A percentile compares a stretch with the other conserved stretches of the same genome.
These are phyloP conservation scores for Penicillium manginii DNA, from an alignment of 495 filamentous ascomycete species.

Conservation along the genomic window DNA sequence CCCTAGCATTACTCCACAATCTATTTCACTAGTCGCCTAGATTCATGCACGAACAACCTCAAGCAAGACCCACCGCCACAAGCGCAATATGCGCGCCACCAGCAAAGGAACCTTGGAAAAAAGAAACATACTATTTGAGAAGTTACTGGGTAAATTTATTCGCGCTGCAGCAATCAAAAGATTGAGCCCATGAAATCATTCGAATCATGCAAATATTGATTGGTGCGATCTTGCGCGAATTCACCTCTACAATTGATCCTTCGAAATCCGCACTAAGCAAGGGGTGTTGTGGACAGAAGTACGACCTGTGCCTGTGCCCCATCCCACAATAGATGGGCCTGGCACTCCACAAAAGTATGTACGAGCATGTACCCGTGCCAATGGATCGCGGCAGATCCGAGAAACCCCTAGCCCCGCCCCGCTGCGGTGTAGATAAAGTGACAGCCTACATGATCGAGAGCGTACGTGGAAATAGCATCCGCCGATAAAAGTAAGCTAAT, in stretches of 20 bases:
- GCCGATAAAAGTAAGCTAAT: not conserved
- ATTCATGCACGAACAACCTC: not conserved
- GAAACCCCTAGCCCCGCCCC: not conserved
- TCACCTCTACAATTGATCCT: not conserved
- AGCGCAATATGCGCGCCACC: not conserved
- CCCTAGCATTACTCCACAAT: slow-evolving; percentile 2
- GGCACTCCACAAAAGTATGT: not conserved
- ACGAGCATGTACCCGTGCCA: not conserved
- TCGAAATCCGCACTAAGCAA: not conserved
- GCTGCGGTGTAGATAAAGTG: not conserved
- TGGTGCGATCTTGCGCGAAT: not conserved
- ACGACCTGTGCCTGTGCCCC: not conserved
- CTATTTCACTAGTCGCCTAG: not conserved
- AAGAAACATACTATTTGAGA: too few species aligned
- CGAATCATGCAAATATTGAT: not conserved
- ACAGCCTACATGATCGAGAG: not conserved
- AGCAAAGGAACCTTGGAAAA: not conserved
- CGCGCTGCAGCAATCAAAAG: too few species aligned
- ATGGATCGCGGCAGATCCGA: not conserved
- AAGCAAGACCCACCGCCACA: not conserved
- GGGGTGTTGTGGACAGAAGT: not conserved
- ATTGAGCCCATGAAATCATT: too few species aligned
- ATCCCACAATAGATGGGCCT: not conserved
- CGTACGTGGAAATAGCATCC: not conserved
- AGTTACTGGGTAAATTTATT: too few species aligned